phyloP scores from a whole-genome alignment of 768 basidiomycete species.

The Lentinula raphanica region DNA sequence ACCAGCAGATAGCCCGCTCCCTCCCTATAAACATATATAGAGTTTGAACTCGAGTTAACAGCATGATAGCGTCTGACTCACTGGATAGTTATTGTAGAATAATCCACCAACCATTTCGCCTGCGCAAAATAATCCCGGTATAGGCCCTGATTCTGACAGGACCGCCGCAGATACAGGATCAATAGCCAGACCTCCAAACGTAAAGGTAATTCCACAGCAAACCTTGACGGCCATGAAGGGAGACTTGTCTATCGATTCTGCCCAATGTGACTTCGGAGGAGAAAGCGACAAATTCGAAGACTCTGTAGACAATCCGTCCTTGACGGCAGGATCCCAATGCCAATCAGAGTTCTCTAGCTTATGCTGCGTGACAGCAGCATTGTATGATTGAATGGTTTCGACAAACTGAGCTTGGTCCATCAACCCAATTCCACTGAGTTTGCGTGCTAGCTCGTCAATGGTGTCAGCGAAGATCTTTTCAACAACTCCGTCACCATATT shows the following conservation, averaged over 20 bases:
- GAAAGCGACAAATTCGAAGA: constrained; percentile 28
- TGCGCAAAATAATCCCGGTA: constrained; percentile 56
- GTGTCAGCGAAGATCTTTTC: constrained; percentile 44
- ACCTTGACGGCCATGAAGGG: constrained; percentile 67
- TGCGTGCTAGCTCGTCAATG: constrained; percentile 45
- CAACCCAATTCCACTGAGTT: constrained; percentile 41
- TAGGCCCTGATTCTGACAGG: constrained; percentile 32
- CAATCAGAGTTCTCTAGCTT: constrained; percentile 25
- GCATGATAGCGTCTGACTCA: not conserved
- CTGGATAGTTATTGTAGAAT: constrained; percentile 65
- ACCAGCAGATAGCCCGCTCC: constrained; percentile 31
- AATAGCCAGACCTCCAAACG: constrained; percentile 63
- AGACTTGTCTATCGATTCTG: constrained; percentile 42
- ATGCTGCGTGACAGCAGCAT: constrained; percentile 39
- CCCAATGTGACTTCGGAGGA: constrained; percentile 67
- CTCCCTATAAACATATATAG: constrained; percentile 15
- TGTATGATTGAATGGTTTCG: constrained; percentile 45
- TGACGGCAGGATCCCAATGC: constrained; percentile 59
- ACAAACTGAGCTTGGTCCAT: constrained; percentile 36
- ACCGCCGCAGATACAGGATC: constrained; percentile 51
- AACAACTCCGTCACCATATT: constrained; percentile 61
- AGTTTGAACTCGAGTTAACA: not conserved
- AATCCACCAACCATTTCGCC: constrained; percentile 68
- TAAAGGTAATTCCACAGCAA: constrained; percentile 67
- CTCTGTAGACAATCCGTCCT: constrained; percentile 56